These are phyloP conservation scores for Kodamaea alishanica DNA, from an alignment of 1,139 yeast genomes.

Conservation along the genomic window DNA sequence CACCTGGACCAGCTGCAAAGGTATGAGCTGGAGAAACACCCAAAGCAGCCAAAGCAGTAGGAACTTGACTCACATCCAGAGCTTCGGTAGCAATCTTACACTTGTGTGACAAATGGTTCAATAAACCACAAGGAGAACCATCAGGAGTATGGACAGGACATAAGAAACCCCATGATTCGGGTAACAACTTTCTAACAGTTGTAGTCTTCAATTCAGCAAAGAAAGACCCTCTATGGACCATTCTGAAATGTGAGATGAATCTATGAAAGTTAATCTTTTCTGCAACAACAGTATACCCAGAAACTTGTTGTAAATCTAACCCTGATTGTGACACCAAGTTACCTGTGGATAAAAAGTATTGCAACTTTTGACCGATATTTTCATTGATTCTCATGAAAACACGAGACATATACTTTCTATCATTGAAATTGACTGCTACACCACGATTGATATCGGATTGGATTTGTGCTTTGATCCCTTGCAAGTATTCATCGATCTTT, in stretches of 20 bases:
- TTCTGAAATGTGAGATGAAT: slow-evolving; percentile 93
- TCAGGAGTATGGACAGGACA: slow-evolving; percentile 99
- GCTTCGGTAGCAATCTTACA: slow-evolving; percentile 81
- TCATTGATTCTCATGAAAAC: slow-evolving; percentile 81
- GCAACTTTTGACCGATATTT: slow-evolving; percentile 91
- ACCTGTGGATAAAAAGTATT: slow-evolving; percentile 94
- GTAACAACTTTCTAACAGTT: slow-evolving; percentile 90
- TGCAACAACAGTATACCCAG: slow-evolving; percentile 98
- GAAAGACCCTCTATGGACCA: slow-evolving; percentile 99
- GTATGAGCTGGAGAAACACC: slow-evolving; percentile 82
- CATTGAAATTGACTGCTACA: slow-evolving; percentile 76
- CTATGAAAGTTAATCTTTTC: slow-evolving; percentile 97
- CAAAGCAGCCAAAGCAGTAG: slow-evolving; percentile 60
- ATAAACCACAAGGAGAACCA: slow-evolving; percentile 98
- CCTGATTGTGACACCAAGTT: slow-evolving; percentile 96
- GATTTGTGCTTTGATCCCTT: slow-evolving; percentile 67
- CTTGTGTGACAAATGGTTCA: slow-evolving; percentile 94
- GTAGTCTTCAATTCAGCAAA: slow-evolving; percentile 97
- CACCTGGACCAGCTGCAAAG: slow-evolving; percentile 81
- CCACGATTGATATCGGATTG: slow-evolving; percentile 81
- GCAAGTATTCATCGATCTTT: slow-evolving; percentile 89
- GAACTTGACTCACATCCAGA: slow-evolving; percentile 70
- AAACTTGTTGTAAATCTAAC: slow-evolving; percentile 94
- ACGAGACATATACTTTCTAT: slow-evolving; percentile 75
- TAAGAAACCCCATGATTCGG: slow-evolving; percentile 98